phyloP scores from a whole-genome alignment of 257 asterid genomes.

The Nicotiana otophora region DNA sequence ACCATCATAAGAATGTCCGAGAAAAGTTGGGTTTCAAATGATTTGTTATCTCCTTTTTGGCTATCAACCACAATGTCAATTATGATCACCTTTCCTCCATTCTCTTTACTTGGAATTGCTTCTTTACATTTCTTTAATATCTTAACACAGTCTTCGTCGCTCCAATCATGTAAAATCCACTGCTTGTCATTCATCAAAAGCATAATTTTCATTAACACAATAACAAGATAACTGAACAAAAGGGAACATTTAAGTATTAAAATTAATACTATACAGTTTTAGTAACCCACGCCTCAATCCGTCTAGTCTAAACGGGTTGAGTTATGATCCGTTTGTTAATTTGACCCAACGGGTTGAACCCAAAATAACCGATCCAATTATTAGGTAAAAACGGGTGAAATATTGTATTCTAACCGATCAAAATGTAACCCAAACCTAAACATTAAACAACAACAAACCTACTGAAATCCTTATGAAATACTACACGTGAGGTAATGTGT shows the following conservation, averaged over 20 bases:
- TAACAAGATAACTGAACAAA: not conserved
- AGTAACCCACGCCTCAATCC: not conserved
- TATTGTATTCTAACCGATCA: no score
- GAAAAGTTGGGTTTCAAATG: conserved; percentile 9
- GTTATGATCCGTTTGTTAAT: not conserved
- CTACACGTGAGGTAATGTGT: no score
- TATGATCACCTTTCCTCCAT: conserved; percentile 19
- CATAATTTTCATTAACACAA: not conserved
- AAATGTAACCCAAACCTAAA: no score
- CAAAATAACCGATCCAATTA: not conserved
- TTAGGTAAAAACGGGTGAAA: no score
- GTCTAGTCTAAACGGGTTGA: not conserved
- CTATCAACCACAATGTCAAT: conserved; percentile 5
- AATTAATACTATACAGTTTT: not conserved
- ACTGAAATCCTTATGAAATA: no score
- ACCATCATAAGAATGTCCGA: conserved; percentile 11
- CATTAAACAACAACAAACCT: no score
- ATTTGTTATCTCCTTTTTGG: not conserved
- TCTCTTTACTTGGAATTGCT: conserved; percentile 14
- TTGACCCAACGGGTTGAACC: not conserved
- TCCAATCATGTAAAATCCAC: conserved; percentile 12
- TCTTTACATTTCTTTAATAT: conserved; percentile 22
- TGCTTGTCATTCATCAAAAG: not conserved
- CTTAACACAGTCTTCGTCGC: not conserved
- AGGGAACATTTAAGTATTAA: not conserved